Percentiles rank a stretch among this genome's conserved stretches.
Evolutionary conservation across 1,284 basidiomycete genomes (phyloP).

Genomic region (Boletus albobrunnescens): DNA sequence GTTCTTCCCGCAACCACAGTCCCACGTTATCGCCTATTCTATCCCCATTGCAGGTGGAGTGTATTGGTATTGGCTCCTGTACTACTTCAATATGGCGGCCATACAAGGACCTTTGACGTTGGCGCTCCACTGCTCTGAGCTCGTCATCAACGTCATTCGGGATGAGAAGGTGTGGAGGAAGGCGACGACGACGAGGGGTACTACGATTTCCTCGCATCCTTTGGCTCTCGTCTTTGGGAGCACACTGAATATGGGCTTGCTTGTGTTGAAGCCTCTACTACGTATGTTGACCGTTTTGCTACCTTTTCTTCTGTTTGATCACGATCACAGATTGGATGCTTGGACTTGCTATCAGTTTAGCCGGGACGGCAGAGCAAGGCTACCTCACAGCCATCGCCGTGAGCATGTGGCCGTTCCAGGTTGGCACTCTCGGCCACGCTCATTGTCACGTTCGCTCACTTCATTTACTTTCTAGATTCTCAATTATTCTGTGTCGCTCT

Average conservation of each 20-base stretch:
- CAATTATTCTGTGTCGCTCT: conserved; percentile 24
- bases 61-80: conserved; percentile 25
- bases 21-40: conserved; percentile 24
- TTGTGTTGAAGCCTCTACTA: conserved; percentile 23
- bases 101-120: conserved; percentile 31
- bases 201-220: conserved; percentile 18
- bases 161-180: conserved; percentile 29
- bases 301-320: neutral
- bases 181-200: conserved; percentile 15
- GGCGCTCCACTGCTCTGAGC: conserved; percentile 30
- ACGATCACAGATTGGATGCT: conserved; percentile 32
- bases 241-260: conserved; percentile 12
- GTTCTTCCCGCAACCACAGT: conserved; percentile 27
- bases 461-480: conserved; percentile 21
- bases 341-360: conserved; percentile 27
- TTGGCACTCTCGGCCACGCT: conserved; percentile 1
- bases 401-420: conserved; percentile 30
- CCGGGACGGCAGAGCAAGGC: conserved; percentile 11
- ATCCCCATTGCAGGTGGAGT: conserved; percentile 20
- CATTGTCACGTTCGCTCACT: neutral
- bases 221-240: conserved; percentile 21
- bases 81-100: conserved; percentile 25
- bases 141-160: conserved; percentile 29
- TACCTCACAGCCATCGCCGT: conserved; percentile 19
- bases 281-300: conserved; percentile 20